Base-by-base conservation (phyloP, 2,329 filamentous ascomycete genomes). In the Diaporthe longicolla region DNA sequence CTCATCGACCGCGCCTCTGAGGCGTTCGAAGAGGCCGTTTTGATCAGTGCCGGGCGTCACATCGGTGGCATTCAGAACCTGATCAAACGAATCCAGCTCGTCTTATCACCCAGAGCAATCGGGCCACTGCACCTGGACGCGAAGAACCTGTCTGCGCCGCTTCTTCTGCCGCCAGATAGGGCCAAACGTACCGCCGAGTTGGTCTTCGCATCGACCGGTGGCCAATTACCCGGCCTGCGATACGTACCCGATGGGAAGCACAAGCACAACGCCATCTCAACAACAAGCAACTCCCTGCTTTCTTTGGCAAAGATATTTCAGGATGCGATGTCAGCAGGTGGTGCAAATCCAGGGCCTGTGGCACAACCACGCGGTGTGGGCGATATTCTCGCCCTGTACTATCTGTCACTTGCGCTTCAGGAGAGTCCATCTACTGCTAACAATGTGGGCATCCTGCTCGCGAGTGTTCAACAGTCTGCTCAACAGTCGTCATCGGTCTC, bases 241-340 rank as follows among this genome's bases (percentile, higher is more conserved):
- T 90, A 92, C 82, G 89, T 97, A 4, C 85, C 91, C 1, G 91
- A 94, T 58, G 93, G 92, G 15, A 86, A 92, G 57, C 90, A 94
- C 21, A 91, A 91, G 77, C 94, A 92, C 80, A 94, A 95, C 9
- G 95, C 95, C 2, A 89, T 98, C 32, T 95, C 95, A 17, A 98
- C 95, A 0, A 98, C 95, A 0, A 98, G 97, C 82, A 99, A 99
- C 81, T 97, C 96, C 0, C 86, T 99, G 24, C 88, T 99, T 2
- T 99, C 97, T 0, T 86, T 99, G 54, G 97, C 97, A 29, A 99
- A 99, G 83, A 99, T 99, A 48, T 97, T 98, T 77, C 97, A 99
- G 82, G 97, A 99, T 84, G 92, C 94, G 40, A 96, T 98, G 91
- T 95, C 96, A 3, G 95, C 90, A 73, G 92, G 91, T 24, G 89